Base-by-base conservation (phyloP, 768 basidiomycete genomes). In the Russula foetens region DNA sequence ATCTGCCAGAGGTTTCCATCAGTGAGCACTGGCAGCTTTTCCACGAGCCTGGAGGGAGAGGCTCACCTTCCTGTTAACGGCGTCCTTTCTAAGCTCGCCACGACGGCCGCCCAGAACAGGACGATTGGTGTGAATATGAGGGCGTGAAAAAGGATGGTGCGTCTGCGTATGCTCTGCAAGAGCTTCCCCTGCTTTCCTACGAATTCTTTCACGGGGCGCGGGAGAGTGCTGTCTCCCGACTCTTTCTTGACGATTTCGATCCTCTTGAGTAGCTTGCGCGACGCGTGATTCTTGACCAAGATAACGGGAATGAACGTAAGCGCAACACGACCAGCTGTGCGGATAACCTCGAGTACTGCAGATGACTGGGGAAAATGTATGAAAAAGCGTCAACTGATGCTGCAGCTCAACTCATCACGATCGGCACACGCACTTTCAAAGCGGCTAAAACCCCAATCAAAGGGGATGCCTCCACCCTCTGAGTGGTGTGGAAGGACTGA, bases 61-160 rank as follows among this genome's bases (percentile, higher is more conserved):
- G 15, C 17, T 63, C 2, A 90, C 89, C 90, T 80, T 70, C 91
- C 91, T n/a, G 91, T 92, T 55, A 93, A 74, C 3, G 91, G 91
- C 6, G 91, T 90, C 67, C 80, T 76, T 71, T 93, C 91, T 58
- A 85, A 66, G 63, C 87, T 87, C 3, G 86, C 88, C 2, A 90
- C 58, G 52, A 91, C 80, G 2, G 86, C 87, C 2, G 81, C 75
- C 79, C 81, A 84, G 68, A 92, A 82, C 24, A 90, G 69, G 12
- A 76, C 65, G 21, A 79, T 72, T 1, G 91, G 91, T 35, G 84
- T 74, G 44, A 85, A 73, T 49, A 90, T 69, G 23, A 91, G 77
- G 28, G 79, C 55, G 54, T 82, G 81, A 53, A 84, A 74, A 17
- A 83, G 49, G 31, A 76, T 66, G 1, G 80, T 85, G 56, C 79